These are phyloP conservation scores for Coccomyxa sp. DNA, from an alignment of 139 green algal species.

Conservation along the genomic window DNA sequence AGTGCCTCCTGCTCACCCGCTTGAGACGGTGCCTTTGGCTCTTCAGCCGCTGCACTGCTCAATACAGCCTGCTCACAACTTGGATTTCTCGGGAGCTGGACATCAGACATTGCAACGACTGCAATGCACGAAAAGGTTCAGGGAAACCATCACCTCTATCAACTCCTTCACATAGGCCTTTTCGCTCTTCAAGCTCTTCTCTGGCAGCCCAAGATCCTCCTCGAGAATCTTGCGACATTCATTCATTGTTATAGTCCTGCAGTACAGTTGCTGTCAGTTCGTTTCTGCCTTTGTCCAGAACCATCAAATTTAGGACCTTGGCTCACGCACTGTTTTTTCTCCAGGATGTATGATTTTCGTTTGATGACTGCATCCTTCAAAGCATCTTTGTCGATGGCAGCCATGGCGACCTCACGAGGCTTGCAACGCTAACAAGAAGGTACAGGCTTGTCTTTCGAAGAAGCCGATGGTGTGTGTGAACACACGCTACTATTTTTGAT, in stretches of 20 bases:
- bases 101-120: background rate
- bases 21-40: no score
- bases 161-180: background rate
- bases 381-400: no score
- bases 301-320: background rate
- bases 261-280: background rate
- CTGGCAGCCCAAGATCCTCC: constrained; percentile 2
- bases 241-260: constrained; percentile 18
- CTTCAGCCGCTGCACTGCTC: no score
- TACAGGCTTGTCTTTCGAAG: background rate
- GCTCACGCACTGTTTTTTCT: background rate
- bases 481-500: no score
- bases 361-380: background rate
- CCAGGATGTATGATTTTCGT: background rate
- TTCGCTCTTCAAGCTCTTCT: background rate
- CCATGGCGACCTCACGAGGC: no score
- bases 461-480: background rate
- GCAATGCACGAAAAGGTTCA: background rate
- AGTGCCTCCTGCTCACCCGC: no score
- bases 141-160: background rate
- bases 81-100: background rate
- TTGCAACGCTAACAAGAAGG: no score
- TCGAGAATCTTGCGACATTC: constrained; percentile 16
- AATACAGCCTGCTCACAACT: no score
- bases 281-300: background rate